Evolutionary conservation across 73 alveolate genomes (phyloP).

Genomic region (Paraurostyla sp.): DNA sequence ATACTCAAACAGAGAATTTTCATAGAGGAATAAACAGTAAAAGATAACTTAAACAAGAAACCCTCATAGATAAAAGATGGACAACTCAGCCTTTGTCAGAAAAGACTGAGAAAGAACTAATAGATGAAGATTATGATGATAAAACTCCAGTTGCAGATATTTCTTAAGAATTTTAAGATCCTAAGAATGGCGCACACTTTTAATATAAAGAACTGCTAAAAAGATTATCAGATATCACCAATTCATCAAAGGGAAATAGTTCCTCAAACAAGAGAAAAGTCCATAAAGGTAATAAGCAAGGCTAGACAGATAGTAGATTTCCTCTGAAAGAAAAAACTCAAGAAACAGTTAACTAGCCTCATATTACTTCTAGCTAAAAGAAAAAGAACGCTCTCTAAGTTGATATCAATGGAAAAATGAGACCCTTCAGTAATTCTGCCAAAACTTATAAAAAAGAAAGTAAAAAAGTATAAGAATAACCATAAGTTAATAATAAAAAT

Average conservation of each 20-base stretch:
- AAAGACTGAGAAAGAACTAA: neutral
- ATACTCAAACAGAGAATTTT: neutral
- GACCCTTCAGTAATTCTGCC: conserved; percentile 36
- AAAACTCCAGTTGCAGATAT: conserved; percentile 4
- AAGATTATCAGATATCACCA: conserved; percentile 40
- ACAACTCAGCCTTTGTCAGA: conserved; percentile 37
- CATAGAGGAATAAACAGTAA: no score
- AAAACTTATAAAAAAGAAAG: conserved; percentile 3
- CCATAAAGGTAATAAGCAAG: neutral
- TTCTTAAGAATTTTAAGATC: neutral
- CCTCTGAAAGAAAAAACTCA: conserved; percentile 34
- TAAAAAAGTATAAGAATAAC: conserved; percentile 9
- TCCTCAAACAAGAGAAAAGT: neutral
- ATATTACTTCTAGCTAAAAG: neutral
- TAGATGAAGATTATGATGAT: neutral
- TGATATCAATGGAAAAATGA: neutral
- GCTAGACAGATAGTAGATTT: conserved; percentile 1
- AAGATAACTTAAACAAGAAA: no score
- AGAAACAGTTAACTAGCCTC: neutral
- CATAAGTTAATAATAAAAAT: neutral
- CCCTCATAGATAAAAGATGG: conserved; percentile 38
- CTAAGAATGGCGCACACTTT: conserved; percentile 28
- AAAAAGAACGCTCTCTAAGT: neutral
- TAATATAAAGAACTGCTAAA: conserved; percentile 8
- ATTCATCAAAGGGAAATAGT: conserved; percentile 25